Percentiles rank a stretch among this genome's conserved stretches.
phyloP scores from a whole-genome alignment of 73 alveolate species.

The Symbiodinium natans region DNA sequence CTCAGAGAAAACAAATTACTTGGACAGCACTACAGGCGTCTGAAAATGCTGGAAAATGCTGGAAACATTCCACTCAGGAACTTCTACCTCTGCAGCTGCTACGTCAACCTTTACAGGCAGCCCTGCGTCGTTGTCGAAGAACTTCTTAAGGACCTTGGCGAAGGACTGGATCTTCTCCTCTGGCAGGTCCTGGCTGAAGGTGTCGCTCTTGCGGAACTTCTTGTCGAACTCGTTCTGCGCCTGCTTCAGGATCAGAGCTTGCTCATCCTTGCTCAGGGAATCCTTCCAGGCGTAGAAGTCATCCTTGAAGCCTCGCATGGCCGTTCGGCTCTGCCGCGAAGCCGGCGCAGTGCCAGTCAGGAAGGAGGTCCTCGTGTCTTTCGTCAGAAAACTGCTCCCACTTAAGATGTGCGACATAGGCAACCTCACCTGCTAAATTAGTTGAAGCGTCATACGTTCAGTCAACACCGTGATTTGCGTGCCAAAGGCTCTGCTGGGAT shows the following conservation, averaged over 20 bases:
- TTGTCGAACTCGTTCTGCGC: constrained; percentile 90
- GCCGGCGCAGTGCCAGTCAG: not conserved
- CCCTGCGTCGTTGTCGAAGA: constrained; percentile 52
- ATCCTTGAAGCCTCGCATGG: constrained; percentile 86
- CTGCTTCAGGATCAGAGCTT: constrained; percentile 82
- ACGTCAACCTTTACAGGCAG: too few species aligned
- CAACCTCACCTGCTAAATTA: too few species aligned
- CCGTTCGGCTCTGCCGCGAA: constrained; percentile 35
- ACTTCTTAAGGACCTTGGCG: constrained; percentile 62
- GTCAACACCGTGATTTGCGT: too few species aligned
- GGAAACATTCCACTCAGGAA: too few species aligned
- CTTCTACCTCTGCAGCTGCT: too few species aligned
- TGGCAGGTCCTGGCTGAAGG: constrained; percentile 23
- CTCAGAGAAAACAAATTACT: too few species aligned
- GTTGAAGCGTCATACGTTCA: too few species aligned
- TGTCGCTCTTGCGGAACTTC: constrained; percentile 68
- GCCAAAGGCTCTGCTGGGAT: not conserved
- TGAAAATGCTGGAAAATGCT: too few species aligned
- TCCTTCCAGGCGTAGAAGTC: constrained; percentile 87
- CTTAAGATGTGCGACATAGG: too few species aligned
- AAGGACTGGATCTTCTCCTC: constrained; percentile 84
- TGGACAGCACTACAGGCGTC: too few species aligned
- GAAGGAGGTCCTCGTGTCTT: constrained; percentile 1
- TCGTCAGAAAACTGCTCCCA: too few species aligned
- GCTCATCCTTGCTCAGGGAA: constrained; percentile 85